phyloP scores from a whole-genome alignment of 108 stramenopile genomes.

The Craspedostauros australis region DNA sequence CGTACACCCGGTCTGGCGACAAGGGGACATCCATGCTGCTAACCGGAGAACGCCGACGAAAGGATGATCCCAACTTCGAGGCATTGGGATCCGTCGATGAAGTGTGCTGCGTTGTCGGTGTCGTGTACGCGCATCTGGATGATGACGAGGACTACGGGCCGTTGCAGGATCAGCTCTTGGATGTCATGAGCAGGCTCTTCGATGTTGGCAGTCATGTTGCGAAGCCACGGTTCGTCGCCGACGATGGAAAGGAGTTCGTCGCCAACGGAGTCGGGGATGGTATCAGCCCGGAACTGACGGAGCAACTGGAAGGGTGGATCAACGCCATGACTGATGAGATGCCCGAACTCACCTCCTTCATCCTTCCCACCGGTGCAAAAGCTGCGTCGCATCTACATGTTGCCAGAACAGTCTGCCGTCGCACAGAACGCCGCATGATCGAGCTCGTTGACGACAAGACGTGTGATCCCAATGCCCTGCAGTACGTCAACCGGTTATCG shows the following conservation, averaged over 20 bases:
- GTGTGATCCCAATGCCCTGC: constrained; percentile 61
- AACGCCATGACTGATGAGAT: constrained; percentile 71
- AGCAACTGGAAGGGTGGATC: constrained; percentile 73
- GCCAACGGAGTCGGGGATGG: constrained; percentile 57
- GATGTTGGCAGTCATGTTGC: constrained; percentile 81
- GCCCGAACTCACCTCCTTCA: constrained; percentile 75
- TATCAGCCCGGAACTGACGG: constrained; percentile 48
- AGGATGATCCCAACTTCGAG: constrained; percentile 68
- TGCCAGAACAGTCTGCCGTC: constrained; percentile 75
- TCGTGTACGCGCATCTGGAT: constrained; percentile 48
- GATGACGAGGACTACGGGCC: constrained; percentile 31
- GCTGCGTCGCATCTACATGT: constrained; percentile 68
- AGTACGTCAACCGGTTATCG: constrained; percentile 78
- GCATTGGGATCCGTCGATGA: constrained; percentile 85
- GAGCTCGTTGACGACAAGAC: constrained; percentile 30
- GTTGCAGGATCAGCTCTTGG: constrained; percentile 52
- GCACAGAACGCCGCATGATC: constrained; percentile 71
- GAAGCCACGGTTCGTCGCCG: constrained; percentile 30
- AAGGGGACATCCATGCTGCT: constrained; percentile 60
- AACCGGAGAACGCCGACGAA: constrained; percentile 72
- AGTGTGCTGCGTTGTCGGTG: constrained; percentile 70
- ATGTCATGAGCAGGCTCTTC: constrained; percentile 79
- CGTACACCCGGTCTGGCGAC: constrained; percentile 77
- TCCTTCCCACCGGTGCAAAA: constrained; percentile 66
- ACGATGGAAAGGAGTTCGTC: constrained; percentile 6